Evolutionary conservation across 345 rosid species (phyloP), one percentile per base, ranked within the genome.

Genomic region (Bruguiera parviflora): DNA sequence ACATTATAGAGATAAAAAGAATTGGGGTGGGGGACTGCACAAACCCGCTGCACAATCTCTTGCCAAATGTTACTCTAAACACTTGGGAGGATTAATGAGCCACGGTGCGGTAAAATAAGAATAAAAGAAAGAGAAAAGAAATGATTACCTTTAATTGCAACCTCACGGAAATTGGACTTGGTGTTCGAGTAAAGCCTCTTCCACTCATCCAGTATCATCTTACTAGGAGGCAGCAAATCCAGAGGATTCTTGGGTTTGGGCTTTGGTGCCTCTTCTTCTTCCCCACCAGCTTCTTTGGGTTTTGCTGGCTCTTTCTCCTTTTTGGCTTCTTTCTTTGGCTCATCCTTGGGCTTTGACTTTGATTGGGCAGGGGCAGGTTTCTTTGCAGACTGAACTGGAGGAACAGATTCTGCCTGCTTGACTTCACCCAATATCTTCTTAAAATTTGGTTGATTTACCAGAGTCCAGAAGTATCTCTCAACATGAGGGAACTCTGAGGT

Each of bases 121-220:
- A 27, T 27, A 6, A 33, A 31, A 31, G 22, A 4, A 7, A 19
- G 19, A 33, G 6, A 28, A 29, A 66, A 21, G 11, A 39, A 20
- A 20, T 65, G 9, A 15, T n/a, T 56, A 94, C 99, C 99, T 86
- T 88, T 89, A 29, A 94, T 85, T 52, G 99, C 99, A 71, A 94
- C 92, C 74, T 89, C 96, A 37, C 97, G 99, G 88, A 94, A 94
- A 78, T 94, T 94, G 65, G 88, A 79, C 80, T 92, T 94, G 61
- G 99, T 94, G 81, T 94, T 92, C 0, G 99, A 94, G 83, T 92
- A 95, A 8, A 95, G 96, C 85, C 99, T 88, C 89, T 95, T 95
- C 99, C 99, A 95, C 0, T 95, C 97, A 80, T 95, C 97, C 7
- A 95, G 77, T 16, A 95, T 72, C 99, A 95, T 92, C 79, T 82